Base-by-base conservation (phyloP, 176 grass and related monocot species). In the Carex myosuroides region DNA sequence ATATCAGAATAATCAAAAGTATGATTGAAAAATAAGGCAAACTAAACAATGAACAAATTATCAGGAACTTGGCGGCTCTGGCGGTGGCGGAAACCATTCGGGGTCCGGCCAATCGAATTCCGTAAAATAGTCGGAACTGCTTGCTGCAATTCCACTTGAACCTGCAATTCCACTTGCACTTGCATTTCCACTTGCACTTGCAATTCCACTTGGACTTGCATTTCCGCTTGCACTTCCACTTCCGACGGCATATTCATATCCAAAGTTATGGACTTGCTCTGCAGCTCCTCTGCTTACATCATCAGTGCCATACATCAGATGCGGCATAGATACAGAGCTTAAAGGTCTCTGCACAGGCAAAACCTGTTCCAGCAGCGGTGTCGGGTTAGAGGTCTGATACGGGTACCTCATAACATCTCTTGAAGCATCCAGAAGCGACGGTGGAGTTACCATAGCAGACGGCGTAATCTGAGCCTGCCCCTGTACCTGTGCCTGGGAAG, bases 341-440 rank as follows among this genome's bases (percentile, higher is more conserved):
- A 0, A 13, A 0, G 79, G 63, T 13, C 79, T 81, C 8, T 26
- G 13, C 8, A 8, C 17, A 53, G 88, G 8, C 18, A 79, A 33
- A 24, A 65, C n/a, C 54, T 71, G 54, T 16, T 61, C 4, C 6
- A 13, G 60, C 44, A 73, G n/a, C 4, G 42, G 29, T 21, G 0
- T 30, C 3, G 13, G 13, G 1, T 42, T 70, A 4, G 29, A 64
- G 6, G 5, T 70, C 4, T 12, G 33, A 64, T 84, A 50, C 8
- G 20, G 35, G 57, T 70, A 84, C 5, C 55, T 9, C 17, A 83
- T 21, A 52, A 72, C 9, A 82, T 80, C 80, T 7, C 55, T 10
- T 0, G 80, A 82, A 54, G 81, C 81, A 32, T 85, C 88, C 13
- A 87, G 20, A 69, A 92, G 59, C 6, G 66, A 24, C 3, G 89